Conservation (phyloP, 23 red algal species). For the Agarophyton chilense region DNA sequence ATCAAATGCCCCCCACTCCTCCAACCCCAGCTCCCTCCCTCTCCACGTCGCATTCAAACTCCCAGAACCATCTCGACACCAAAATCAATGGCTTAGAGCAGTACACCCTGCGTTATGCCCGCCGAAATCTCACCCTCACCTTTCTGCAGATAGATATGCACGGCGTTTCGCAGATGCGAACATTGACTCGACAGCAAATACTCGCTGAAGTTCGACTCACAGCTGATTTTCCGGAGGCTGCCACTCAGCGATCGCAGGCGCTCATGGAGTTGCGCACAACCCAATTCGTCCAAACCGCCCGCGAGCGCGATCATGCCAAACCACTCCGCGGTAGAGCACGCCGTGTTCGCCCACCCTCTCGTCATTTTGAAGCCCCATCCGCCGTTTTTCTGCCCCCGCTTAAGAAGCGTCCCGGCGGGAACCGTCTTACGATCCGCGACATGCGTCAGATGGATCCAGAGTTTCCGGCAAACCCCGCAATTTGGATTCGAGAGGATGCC, state of each 20-base stretch:
- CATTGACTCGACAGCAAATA: slow-evolving; percentile 48
- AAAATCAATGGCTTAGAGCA: not conserved
- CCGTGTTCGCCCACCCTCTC: not conserved
- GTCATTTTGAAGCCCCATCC: not conserved
- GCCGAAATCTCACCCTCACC: slow-evolving; percentile 41
- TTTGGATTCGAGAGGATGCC: slow-evolving; percentile 90
- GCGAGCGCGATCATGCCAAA: not conserved
- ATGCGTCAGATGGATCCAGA: slow-evolving; percentile 92
- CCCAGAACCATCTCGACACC: not conserved
- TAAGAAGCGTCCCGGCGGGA: slow-evolving; percentile 16
- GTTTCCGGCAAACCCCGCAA: slow-evolving; percentile 84
- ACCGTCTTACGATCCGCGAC: slow-evolving; percentile 73
- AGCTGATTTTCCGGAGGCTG: not conserved
- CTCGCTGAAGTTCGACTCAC: slow-evolving; percentile 41
- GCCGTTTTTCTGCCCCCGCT: not conserved
- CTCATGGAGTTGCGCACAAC: not conserved
- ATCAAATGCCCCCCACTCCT: not conserved
- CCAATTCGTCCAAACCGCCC: not conserved
- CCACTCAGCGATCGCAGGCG: not conserved
- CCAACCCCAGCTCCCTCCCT: slow-evolving; percentile 4
- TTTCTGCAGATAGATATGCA: slow-evolving; percentile 57
- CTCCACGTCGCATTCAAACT: not conserved
- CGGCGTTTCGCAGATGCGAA: slow-evolving; percentile 23
- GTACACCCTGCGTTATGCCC: not conserved
- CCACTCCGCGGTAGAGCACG: not conserved